These are phyloP conservation scores for Nicotiana otophora DNA, from an alignment of 257 asterid genomes.

Conservation along the genomic window DNA sequence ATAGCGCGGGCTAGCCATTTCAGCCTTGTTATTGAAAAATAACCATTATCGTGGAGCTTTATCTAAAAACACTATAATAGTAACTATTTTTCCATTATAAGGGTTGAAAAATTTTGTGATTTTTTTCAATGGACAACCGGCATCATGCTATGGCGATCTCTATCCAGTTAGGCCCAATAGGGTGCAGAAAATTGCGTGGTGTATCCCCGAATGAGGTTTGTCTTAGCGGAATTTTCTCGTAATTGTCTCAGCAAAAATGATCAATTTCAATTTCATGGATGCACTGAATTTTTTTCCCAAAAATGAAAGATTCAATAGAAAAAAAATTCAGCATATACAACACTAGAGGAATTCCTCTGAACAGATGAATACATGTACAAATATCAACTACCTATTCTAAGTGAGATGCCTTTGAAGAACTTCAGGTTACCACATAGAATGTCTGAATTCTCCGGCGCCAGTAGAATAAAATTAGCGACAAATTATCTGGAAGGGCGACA, in stretches of 20 bases:
- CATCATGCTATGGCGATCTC: too few species aligned
- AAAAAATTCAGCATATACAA: not conserved
- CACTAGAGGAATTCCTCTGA: not conserved
- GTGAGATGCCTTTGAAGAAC: not conserved
- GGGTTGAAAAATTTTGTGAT: too few species aligned
- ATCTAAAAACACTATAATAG: too few species aligned
- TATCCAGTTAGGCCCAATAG: too few species aligned
- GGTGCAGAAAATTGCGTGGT: too few species aligned
- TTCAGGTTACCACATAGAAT: not conserved
- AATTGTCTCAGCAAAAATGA: not conserved
- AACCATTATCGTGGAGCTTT: too few species aligned
- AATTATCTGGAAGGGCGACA: not conserved
- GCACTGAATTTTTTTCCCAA: not conserved
- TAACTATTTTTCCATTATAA: too few species aligned
- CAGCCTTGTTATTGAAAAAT: too few species aligned
- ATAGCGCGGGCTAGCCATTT: too few species aligned
- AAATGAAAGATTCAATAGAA: not conserved
- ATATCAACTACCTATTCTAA: not conserved
- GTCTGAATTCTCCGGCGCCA: not conserved
- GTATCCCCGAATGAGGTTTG: too few species aligned
- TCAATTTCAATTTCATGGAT: not conserved
- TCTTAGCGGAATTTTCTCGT: too few species aligned
- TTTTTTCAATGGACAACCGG: too few species aligned
- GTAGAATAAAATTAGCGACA: not conserved
- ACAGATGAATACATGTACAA: constrained; percentile 1